Conservation (phyloP, 2,329 filamentous ascomycete species). For the Hortaea sp. region DNA sequence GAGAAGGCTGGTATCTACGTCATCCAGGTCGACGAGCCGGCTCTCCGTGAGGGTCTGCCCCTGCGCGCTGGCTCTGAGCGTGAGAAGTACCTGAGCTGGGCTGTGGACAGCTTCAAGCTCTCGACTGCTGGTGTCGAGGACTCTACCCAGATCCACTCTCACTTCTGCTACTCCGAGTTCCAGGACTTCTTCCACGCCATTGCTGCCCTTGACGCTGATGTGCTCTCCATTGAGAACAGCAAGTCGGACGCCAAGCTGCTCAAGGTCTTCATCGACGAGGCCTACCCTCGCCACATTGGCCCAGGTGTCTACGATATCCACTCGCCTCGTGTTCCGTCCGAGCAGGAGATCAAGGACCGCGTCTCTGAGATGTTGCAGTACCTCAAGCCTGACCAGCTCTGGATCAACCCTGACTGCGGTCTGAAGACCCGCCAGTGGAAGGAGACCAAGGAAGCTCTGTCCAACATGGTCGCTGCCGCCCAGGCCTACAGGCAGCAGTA, state of each 20-base stretch:
- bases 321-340: constrained; percentile 90
- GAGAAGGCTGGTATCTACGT: constrained; percentile 94
- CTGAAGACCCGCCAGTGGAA: constrained; percentile 98
- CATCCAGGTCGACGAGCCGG: constrained; percentile 98
- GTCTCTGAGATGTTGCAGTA: constrained; percentile 94
- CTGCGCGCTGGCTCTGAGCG: constrained; percentile 90
- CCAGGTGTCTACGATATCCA: constrained; percentile 96
- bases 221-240: constrained; percentile 99
- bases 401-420: constrained; percentile 99
- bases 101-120: constrained; percentile 95
- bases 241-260: constrained; percentile 99
- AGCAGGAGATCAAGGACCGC: constrained; percentile 97
- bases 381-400: constrained; percentile 97
- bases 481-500: constrained; percentile 78
- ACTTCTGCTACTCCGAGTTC: constrained; percentile 99
- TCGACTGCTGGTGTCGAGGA: constrained; percentile 87
- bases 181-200: constrained; percentile 99
- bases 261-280: constrained; percentile 95
- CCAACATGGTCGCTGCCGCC: constrained; percentile 96
- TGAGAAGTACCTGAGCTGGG: constrained; percentile 94
- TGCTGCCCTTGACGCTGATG: constrained; percentile 92
- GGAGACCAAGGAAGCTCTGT: constrained; percentile 92
- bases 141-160: constrained; percentile 97
- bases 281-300: constrained; percentile 95
- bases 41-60: constrained; percentile 97